Evolutionary conservation across 768 basidiomycete species (phyloP).

Genomic region (Mycena sanguinolenta): DNA sequence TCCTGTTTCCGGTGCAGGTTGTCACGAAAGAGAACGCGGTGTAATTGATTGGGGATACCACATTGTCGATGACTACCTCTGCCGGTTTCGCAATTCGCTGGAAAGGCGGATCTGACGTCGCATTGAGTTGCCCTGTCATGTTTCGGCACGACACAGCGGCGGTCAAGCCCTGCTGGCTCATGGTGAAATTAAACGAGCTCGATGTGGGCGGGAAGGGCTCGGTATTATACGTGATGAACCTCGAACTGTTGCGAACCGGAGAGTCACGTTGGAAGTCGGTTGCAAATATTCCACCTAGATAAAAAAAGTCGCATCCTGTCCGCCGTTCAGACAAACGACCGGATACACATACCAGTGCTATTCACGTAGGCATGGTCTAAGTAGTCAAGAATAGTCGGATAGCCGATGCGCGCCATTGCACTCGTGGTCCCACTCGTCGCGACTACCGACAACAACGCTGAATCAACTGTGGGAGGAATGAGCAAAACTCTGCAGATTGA

Average conservation of each 20-base stretch:
- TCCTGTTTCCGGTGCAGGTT: background rate
- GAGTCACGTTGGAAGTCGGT: background rate
- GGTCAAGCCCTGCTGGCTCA: background rate
- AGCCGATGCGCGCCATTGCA: background rate
- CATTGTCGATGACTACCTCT: background rate
- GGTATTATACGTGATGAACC: background rate
- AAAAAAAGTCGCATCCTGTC: no score
- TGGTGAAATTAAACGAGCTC: background rate
- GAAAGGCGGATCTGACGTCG: background rate
- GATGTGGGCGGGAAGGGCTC: background rate
- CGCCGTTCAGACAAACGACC: no score
- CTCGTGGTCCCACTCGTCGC: background rate
- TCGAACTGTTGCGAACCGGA: background rate
- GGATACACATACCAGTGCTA: no score
- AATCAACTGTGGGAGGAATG: background rate
- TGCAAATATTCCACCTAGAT: no score
- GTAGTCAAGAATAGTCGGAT: no score
- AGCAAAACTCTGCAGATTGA: no score
- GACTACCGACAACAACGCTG: background rate
- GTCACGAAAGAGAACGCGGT: background rate
- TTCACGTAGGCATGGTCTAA: no score
- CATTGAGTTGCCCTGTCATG: background rate
- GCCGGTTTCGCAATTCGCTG: background rate
- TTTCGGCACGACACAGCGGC: background rate
- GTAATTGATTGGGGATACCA: background rate